A percentile compares a stretch with the other conserved stretches of the same genome.
Conservation (phyloP, 805 yeast species). For the Wickerhamiella spandovensis region DNA sequence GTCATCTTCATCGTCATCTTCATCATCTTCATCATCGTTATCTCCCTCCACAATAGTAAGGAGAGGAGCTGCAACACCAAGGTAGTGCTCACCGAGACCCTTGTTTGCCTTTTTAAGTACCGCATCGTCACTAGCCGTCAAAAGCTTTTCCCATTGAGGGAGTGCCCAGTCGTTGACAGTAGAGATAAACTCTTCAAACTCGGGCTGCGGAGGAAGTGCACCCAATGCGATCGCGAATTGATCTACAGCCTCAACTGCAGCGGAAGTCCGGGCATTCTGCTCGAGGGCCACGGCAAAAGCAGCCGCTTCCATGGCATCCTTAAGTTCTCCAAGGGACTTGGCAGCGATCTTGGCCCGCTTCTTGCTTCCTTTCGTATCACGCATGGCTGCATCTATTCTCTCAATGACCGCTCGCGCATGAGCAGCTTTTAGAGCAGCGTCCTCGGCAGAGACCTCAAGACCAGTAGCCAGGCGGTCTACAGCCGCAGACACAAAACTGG, state of each 20-base stretch:
- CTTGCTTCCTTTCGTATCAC: background rate
- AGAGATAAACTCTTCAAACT: background rate
- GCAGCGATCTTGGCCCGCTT: background rate
- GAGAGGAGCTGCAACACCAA: conserved; percentile 21
- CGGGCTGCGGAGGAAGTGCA: background rate
- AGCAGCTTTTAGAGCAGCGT: conserved; percentile 10
- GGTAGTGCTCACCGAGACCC: conserved; percentile 23
- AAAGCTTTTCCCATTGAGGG: background rate
- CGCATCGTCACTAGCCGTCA: background rate
- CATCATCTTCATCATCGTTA: conserved; percentile 17
- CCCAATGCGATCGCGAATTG: background rate
- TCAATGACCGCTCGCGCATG: conserved; percentile 6
- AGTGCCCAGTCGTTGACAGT: background rate
- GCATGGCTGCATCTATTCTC: background rate
- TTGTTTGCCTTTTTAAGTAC: conserved; percentile 17
- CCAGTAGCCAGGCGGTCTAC: conserved; percentile 57
- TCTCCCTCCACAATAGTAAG: conserved; percentile 21
- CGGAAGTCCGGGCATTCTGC: background rate
- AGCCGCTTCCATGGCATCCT: background rate
- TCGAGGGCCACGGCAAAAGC: conserved; percentile 4
- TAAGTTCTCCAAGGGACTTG: background rate
- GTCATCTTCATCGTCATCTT: conserved; percentile 8
- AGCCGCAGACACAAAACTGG: conserved; percentile 52
- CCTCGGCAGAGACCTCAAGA: conserved; percentile 22
- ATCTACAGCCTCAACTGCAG: background rate